These are phyloP conservation scores for Ceratobasidium sp. DNA, from an alignment of 1,284 basidiomycete genomes.

Conservation along the genomic window DNA sequence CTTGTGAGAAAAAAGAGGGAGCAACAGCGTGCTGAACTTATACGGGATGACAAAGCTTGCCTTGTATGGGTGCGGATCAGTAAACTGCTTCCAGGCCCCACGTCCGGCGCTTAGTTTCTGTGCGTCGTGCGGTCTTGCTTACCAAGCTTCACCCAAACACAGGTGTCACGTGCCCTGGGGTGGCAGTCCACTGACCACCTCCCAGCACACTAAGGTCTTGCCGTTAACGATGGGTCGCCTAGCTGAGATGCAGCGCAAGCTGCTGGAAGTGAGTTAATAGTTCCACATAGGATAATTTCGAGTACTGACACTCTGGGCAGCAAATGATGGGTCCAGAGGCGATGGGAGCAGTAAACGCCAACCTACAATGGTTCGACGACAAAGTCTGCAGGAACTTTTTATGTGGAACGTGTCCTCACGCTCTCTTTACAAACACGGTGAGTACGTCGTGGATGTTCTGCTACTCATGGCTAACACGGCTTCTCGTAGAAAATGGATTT, in stretches of 20 bases:
- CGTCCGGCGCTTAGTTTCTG: too few relatives aligned
- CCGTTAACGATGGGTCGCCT: slow-evolving; percentile 72
- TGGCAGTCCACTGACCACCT: neutral
- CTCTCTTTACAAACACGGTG: slow-evolving; percentile 98
- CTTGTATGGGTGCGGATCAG: too few relatives aligned
- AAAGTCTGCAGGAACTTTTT: slow-evolving; percentile 99
- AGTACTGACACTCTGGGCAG: slow-evolving; percentile 57
- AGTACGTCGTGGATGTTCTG: slow-evolving; percentile 55
- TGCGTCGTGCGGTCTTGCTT: too few relatives aligned
- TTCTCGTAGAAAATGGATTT: slow-evolving; percentile 95
- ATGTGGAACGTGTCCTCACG: slow-evolving; percentile 97
- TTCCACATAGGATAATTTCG: too few relatives aligned
- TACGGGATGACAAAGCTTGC: too few relatives aligned
- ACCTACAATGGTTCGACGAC: slow-evolving; percentile 94
- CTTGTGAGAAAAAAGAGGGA: too few relatives aligned
- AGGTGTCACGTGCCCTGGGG: slow-evolving; percentile 9
- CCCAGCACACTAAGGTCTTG: neutral
- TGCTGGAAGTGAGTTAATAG: slow-evolving; percentile 74
- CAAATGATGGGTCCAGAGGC: slow-evolving; percentile 99
- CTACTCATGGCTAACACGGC: slow-evolving; percentile 24
- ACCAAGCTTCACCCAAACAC: neutral
- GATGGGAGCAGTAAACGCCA: slow-evolving; percentile 92
- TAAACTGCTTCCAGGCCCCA: too few relatives aligned
- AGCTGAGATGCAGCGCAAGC: slow-evolving; percentile 92
- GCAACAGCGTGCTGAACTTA: too few relatives aligned